Evolutionary conservation across 2,329 filamentous ascomycete species (phyloP).

Genomic region (Xylariaceae sp.): DNA sequence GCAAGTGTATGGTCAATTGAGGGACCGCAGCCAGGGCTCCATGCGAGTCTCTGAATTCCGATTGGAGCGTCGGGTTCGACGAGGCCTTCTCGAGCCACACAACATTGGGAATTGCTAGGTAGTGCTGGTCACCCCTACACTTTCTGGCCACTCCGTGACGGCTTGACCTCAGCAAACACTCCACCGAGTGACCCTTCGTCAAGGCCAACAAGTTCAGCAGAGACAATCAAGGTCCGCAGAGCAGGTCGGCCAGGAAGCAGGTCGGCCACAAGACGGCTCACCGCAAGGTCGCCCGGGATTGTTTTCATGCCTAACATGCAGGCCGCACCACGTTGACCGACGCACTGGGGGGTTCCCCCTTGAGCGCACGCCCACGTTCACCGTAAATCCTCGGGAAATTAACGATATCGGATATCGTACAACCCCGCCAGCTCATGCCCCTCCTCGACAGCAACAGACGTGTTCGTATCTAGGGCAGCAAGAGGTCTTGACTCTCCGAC

Average conservation of each 20-base stretch:
- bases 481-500: neutral
- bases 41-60: slow-evolving; percentile 18
- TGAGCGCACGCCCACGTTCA: slow-evolving; percentile 17
- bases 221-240: slow-evolving; percentile 8
- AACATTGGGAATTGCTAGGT: slow-evolving; percentile 6
- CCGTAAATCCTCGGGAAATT: slow-evolving; percentile 10
- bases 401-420: slow-evolving; percentile 13
- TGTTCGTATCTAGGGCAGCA: slow-evolving; percentile 1
- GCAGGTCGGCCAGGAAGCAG: slow-evolving; percentile 13
- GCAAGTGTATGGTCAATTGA: slow-evolving; percentile 20
- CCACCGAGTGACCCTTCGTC: slow-evolving; percentile 14
- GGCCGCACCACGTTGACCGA: slow-evolving; percentile 10
- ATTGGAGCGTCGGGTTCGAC: slow-evolving; percentile 18
- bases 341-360: slow-evolving; percentile 9
- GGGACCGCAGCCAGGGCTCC: slow-evolving; percentile 16
- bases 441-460: slow-evolving; percentile 4
- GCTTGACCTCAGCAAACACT: slow-evolving; percentile 14
- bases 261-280: slow-evolving; percentile 18
- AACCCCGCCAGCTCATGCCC: slow-evolving; percentile 18
- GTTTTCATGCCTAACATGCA: slow-evolving; percentile 21
- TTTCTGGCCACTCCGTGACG: slow-evolving; percentile 15
- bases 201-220: slow-evolving; percentile 12
- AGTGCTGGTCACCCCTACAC: slow-evolving; percentile 9
- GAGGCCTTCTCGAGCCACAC: slow-evolving; percentile 10
- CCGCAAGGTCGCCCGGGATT: slow-evolving; percentile 7